phyloP scores from a whole-genome alignment of 148 eudicot genomes.

The Simmondsia chinensis region DNA sequence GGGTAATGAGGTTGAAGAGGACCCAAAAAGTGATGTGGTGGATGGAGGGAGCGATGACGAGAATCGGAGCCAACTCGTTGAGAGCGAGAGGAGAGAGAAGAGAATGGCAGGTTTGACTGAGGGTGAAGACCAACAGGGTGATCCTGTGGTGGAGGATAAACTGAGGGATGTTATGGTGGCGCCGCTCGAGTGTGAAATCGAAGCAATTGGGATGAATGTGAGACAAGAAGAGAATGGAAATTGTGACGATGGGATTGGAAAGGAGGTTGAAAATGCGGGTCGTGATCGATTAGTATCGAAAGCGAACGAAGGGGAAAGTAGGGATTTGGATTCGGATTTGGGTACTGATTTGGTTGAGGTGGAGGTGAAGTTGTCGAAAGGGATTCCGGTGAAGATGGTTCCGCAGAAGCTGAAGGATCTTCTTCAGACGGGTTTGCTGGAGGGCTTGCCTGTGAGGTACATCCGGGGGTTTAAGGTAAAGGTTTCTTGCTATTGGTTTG shows the following conservation, averaged over 20 bases:
- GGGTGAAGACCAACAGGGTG: conserved; percentile 5
- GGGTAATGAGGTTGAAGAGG: conserved; percentile 19
- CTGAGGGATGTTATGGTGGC: background rate
- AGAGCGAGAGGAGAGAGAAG: conserved; percentile 15
- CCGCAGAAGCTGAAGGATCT: conserved; percentile 30
- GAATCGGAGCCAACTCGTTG: conserved; percentile 6
- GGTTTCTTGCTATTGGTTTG: background rate
- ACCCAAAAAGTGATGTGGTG: conserved; percentile 20
- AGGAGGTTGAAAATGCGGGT: no score
- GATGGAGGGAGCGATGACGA: conserved; percentile 24
- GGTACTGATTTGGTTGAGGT: no score
- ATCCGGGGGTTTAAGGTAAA: conserved; percentile 53
- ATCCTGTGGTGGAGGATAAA: conserved; percentile 8
- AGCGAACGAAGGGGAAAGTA: no score
- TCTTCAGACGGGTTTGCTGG: conserved; percentile 49
- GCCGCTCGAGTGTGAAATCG: no score
- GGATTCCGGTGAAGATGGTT: conserved; percentile 3
- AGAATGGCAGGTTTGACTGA: conserved; percentile 1
- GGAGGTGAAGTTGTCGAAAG: conserved; percentile 21
- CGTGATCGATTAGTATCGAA: no score
- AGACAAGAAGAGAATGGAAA: background rate
- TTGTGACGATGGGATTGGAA: conserved; percentile 1
- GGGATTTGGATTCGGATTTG: no score
- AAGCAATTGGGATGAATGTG: no score
- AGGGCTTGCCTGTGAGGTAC: conserved; percentile 54